Evolutionary conservation across 169 alveolate genomes (phyloP), one percentile per base, ranked within the genome.

Genomic region (Plasmodium reichenowi): DNA sequence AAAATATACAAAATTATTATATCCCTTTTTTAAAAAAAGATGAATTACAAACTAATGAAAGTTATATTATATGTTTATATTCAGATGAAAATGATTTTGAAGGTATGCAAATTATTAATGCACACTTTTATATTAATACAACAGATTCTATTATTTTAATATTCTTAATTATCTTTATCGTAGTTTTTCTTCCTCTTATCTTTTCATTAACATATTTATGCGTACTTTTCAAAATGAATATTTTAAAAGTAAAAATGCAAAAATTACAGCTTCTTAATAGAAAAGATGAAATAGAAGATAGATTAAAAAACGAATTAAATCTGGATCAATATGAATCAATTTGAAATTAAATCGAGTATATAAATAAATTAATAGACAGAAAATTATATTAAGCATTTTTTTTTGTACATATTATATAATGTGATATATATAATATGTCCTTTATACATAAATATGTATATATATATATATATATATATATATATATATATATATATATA

Each of bases 41-140:
- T 83, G 83, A 83, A 6, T 83, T 83, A 70, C 80, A 83, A 83
- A 56, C 85, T 8, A 83, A 70, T 70, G 80, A 83, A 22, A 83
- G 26, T 32, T 83, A 83, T 29, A 29, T 60, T 1, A 67, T 83
- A 45, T 83, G 91, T 68, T 56, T 83, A 67, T 83, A 83, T 72
- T 83, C 91, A 4, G 91, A 83, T 56, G 91, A 83, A 83, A 83
- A 83, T 58, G 91, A 83, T 71, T 83, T 83, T 59, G 86, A 83
- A 22, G 91, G 91, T 3, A 83, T 83, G 74, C 68, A 67, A 54
- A 38, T 83, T 45, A 58, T 48, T 12, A 83, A 70, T 83, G 74
- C 26, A 32, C 91, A 83, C 32, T 83, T 83, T 56, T 83, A 67
- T 70, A 68, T 71, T 29, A 83, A 83, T 59, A 56, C 85, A 5